Conservation (phyloP, 2,329 filamentous ascomycete species). For the Penicillium sumatraense region DNA sequence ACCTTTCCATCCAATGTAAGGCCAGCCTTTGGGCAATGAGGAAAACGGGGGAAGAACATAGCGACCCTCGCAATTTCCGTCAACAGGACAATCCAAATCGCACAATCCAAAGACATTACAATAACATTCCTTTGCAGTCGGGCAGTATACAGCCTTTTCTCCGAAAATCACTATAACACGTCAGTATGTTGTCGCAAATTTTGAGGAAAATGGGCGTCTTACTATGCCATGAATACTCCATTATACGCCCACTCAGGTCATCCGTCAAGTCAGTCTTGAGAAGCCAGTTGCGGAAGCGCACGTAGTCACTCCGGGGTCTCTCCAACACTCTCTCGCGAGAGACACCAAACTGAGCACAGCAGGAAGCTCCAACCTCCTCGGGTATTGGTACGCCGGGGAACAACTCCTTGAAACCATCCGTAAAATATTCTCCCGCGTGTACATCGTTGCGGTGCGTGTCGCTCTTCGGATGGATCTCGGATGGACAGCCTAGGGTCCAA, state of each 20-base stretch:
- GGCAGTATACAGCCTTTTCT: slow-evolving; percentile 63
- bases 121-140: slow-evolving; percentile 65
- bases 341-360: slow-evolving; percentile 61
- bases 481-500: slow-evolving; percentile 58
- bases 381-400: slow-evolving; percentile 51
- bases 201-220: slow-evolving; percentile 29
- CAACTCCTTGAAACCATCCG: slow-evolving; percentile 54
- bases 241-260: slow-evolving; percentile 56
- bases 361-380: slow-evolving; percentile 53
- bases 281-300: slow-evolving; percentile 55
- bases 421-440: slow-evolving; percentile 56
- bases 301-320: slow-evolving; percentile 54
- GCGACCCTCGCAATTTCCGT: slow-evolving; percentile 57
- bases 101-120: slow-evolving; percentile 70
- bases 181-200: slow-evolving; percentile 1
- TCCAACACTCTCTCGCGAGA: slow-evolving; percentile 52
- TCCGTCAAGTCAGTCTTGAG: slow-evolving; percentile 52
- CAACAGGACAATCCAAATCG: slow-evolving; percentile 45
- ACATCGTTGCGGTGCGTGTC: slow-evolving; percentile 49
- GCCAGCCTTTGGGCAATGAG: slow-evolving; percentile 66
- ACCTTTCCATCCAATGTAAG: slow-evolving; percentile 58
- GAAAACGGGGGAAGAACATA: slow-evolving; percentile 65
- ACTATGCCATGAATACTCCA: slow-evolving; percentile 67
- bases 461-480: slow-evolving; percentile 53
- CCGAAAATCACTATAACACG: slow-evolving; percentile 60